Evolutionary conservation across 2,329 filamentous ascomycete genomes (phyloP).

Genomic region (Bipolaris oryzae): DNA sequence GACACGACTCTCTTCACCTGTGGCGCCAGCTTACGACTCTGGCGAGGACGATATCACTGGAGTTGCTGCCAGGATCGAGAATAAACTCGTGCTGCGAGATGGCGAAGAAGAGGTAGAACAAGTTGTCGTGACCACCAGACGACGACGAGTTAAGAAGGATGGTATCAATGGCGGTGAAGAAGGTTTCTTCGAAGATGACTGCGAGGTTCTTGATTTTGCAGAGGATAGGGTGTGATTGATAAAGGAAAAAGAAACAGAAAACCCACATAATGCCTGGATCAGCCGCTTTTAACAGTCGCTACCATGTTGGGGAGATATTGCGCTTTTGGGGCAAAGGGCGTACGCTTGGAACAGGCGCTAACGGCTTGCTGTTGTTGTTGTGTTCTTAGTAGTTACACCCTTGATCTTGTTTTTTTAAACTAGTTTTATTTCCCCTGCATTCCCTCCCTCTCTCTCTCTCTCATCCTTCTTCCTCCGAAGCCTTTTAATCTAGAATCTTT

Average conservation of each 20-base stretch:
- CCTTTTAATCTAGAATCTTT: slow-evolving; percentile 1
- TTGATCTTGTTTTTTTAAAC: neutral
- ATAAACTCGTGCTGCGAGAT: slow-evolving; percentile 57
- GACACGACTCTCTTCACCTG: slow-evolving; percentile 53
- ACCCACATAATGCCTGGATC: neutral
- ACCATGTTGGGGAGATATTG: neutral
- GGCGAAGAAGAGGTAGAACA: slow-evolving; percentile 70
- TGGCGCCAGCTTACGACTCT: slow-evolving; percentile 42
- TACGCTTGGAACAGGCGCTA: slow-evolving; percentile 2
- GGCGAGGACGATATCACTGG: slow-evolving; percentile 56
- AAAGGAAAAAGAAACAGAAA: neutral
- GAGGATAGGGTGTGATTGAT: slow-evolving; percentile 56
- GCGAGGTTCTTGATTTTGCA: slow-evolving; percentile 88
- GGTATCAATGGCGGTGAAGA: slow-evolving; percentile 65
- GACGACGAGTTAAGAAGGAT: slow-evolving; percentile 62
- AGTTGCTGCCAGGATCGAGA: slow-evolving; percentile 49
- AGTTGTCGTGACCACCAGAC: slow-evolving; percentile 80
- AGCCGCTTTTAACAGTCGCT: neutral
- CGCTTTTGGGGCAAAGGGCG: neutral
- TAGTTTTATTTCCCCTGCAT: neutral
- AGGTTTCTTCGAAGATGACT: slow-evolving; percentile 89
- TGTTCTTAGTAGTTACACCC: neutral
- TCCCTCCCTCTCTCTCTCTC: neutral
- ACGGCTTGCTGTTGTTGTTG: slow-evolving; percentile 2
- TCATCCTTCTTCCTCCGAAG: neutral